A percentile compares a stretch with the other conserved stretches of the same genome.
These are phyloP conservation scores for Candida vartiovaarae DNA, from an alignment of 805 yeast species.

Conservation along the genomic window DNA sequence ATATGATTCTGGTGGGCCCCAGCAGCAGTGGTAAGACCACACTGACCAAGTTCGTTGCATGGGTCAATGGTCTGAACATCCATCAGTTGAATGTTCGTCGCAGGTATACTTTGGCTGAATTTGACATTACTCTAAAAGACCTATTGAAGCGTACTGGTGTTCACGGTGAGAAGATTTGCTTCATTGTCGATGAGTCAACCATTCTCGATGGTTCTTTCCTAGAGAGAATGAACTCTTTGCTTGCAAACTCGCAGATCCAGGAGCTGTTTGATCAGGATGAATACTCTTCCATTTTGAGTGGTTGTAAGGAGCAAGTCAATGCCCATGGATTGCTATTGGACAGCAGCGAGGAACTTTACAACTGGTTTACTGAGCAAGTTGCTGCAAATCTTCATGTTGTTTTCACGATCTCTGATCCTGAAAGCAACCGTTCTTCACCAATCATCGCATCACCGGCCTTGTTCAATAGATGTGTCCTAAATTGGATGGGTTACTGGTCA, in stretches of 20 bases:
- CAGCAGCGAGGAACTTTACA: conserved; percentile 58
- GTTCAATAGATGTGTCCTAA: conserved; percentile 80
- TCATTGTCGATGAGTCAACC: conserved; percentile 75
- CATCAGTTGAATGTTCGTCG: conserved; percentile 51
- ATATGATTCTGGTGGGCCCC: conserved; percentile 76
- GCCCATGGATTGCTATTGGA: conserved; percentile 58
- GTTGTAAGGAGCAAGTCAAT: conserved; percentile 51
- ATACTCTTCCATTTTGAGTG: conserved; percentile 38
- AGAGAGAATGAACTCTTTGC: conserved; percentile 87
- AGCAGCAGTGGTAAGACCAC: conserved; percentile 79
- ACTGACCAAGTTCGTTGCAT: conserved; percentile 72
- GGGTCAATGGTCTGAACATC: conserved; percentile 76
- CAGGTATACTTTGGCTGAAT: conserved; percentile 50
- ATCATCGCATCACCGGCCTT: conserved; percentile 79
- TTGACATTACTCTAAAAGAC: conserved; percentile 55
- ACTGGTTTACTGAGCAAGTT: conserved; percentile 68
- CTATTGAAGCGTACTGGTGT: conserved; percentile 45
- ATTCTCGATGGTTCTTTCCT: conserved; percentile 70
- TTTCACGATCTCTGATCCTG: conserved; percentile 61
- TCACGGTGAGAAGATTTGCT: conserved; percentile 56
- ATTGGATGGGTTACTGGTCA: conserved; percentile 88
- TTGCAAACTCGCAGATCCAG: conserved; percentile 90
- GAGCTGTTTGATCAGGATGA: conserved; percentile 82
- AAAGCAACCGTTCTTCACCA: conserved; percentile 29
- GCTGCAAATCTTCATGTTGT: conserved; percentile 74